Evolutionary conservation across 768 basidiomycete genomes (phyloP).

Genomic region (Gloeopeniophorella convolvens): DNA sequence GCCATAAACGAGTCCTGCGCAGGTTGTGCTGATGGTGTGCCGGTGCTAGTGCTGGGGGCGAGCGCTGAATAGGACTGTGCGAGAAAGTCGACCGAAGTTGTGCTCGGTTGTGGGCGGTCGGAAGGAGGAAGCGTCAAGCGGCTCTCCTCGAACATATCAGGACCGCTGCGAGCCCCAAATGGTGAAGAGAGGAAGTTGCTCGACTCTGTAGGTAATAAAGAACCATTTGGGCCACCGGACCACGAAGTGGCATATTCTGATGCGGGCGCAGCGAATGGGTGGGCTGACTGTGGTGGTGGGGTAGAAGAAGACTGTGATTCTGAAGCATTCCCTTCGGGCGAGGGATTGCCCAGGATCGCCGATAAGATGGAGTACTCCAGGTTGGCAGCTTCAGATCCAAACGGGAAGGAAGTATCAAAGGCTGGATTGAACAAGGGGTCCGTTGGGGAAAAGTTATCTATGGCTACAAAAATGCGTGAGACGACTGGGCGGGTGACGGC

Average conservation of each 20-base stretch:
- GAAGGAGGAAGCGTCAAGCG: background rate
- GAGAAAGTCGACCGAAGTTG: conserved; percentile 13
- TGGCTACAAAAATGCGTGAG: background rate
- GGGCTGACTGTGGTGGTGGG: conserved; percentile 14
- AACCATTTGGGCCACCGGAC: background rate
- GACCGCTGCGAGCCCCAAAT: background rate
- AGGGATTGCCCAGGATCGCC: conserved; percentile 63
- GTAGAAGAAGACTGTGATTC: conserved; percentile 22
- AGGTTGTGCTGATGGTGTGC: background rate
- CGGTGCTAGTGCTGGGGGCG: conserved; percentile 2
- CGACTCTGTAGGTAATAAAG: conserved; percentile 7
- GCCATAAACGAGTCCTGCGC: conserved; percentile 1
- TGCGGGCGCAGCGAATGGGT: background rate
- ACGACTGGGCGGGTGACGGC: background rate
- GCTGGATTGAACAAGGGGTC: conserved; percentile 57
- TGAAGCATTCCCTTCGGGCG: conserved; percentile 14
- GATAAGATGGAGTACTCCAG: conserved; percentile 94
- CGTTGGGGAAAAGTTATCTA: conserved; percentile 35
- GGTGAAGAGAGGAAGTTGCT: conserved; percentile 11
- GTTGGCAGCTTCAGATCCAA: conserved; percentile 88
- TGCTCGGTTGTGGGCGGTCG: conserved; percentile 4
- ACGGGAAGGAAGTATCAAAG: conserved; percentile 54
- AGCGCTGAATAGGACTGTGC: conserved; percentile 6
- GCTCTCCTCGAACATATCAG: conserved; percentile 5
- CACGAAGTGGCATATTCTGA: conserved; percentile 13